Evolutionary conservation across 306 rosid species (phyloP).

Genomic region (Cicer chorassanicum): DNA sequence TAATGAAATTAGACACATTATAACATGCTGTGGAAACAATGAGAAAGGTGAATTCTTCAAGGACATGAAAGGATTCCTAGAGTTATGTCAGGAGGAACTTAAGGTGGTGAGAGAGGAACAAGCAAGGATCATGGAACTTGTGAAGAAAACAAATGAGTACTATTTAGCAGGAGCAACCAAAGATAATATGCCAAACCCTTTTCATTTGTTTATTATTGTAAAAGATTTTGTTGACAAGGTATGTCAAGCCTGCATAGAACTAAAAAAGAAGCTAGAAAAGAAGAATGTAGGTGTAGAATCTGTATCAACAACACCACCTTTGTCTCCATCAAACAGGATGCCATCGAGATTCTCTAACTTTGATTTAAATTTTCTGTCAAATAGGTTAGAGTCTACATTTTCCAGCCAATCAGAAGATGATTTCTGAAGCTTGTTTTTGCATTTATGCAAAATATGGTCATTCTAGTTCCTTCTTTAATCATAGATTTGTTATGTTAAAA

Average conservation of each 20-base stretch:
- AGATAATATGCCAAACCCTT: constrained; percentile 54
- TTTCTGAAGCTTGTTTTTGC: constrained; percentile 49
- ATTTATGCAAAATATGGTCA: constrained; percentile 33
- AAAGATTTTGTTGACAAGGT: constrained; percentile 75
- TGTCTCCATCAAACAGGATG: constrained; percentile 55
- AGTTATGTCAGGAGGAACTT: constrained; percentile 74
- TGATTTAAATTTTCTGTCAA: constrained; percentile 55
- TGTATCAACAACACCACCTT: constrained; percentile 51
- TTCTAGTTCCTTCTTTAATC: constrained; percentile 2
- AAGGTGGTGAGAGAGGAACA: constrained; percentile 65
- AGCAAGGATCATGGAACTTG: constrained; percentile 62
- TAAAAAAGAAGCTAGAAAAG: constrained; percentile 56
- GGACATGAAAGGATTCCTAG: constrained; percentile 69
- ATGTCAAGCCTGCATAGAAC: constrained; percentile 60
- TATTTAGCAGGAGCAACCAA: constrained; percentile 64
- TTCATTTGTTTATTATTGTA: constrained; percentile 66
- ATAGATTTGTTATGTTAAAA: neutral
- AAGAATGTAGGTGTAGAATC: constrained; percentile 44
- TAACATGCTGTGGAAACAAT: constrained; percentile 49
- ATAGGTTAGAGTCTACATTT: constrained; percentile 47
- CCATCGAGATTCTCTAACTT: constrained; percentile 53
- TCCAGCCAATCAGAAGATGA: constrained; percentile 66
- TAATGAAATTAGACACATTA: constrained; percentile 52
- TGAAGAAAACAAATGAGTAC: constrained; percentile 70
- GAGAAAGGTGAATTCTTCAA: constrained; percentile 57